Base-by-base conservation (phyloP, 2,329 filamentous ascomycete genomes). In the Plenodomus biglobosus region DNA sequence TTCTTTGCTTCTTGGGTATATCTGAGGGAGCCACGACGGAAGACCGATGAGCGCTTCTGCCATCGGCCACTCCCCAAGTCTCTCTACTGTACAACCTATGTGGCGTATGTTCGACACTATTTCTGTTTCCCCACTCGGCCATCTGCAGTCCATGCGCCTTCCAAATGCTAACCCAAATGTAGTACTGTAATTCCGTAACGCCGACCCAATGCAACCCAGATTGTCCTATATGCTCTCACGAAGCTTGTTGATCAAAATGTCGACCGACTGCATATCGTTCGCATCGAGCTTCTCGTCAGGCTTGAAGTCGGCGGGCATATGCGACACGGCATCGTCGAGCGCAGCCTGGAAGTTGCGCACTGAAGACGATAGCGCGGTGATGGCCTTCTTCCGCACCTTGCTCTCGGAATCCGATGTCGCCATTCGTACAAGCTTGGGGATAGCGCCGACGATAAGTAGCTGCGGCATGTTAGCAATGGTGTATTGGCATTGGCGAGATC, bases 321-420 rank as follows among this genome's bases (percentile, higher is more conserved):
- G 76, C 69, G 90, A 86, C 74, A 92, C 79, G 20, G 86, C 69
- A 55, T 79, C 78, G 59, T 86, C 80, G 59, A 86, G 73, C 1
- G 73, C 86, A 1, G 90, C 88, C 75, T 96, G 92, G 71, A 90
- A 95, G 72, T 99, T 99, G 69, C 94, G 81, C 45, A 90, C 83
- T 4, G 85, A 87, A 13, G 86, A 92, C 68, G 90, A 96, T 40
- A 99, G 80, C 11, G 92, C 94, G 65, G 91, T 92, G 22, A 95
- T 78, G 13, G 92, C 90, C 80, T 96, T 99, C 71, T 88, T 86
- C 58, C 92, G 81, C 42, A 91, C 88, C 8, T 80, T 78, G 48
- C 78, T 75, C 44, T 81, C 76, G 55, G 85, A 76, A 49, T 84
- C 84, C 37, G 82, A 78, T 27, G 79, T 76, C 5, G 83, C 80